Evolutionary conservation across 2,329 filamentous ascomycete genomes (phyloP).

Genomic region (Aschersonia sp.): DNA sequence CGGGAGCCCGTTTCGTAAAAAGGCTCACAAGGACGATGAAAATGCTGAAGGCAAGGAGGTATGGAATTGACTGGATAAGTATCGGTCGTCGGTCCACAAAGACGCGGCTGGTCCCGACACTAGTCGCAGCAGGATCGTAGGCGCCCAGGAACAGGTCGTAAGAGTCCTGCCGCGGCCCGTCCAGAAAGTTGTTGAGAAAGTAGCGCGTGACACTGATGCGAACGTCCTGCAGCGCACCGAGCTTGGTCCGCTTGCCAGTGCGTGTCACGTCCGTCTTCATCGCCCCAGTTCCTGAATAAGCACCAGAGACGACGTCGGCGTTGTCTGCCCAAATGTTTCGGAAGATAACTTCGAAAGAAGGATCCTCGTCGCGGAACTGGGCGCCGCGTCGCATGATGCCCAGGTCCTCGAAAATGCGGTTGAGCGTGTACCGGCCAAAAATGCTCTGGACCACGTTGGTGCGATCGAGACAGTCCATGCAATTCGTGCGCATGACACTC

Average conservation of each 20-base stretch:
- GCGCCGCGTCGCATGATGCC: slow-evolving; percentile 67
- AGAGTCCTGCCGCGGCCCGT: slow-evolving; percentile 87
- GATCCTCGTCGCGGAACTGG: slow-evolving; percentile 61
- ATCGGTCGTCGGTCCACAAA: slow-evolving; percentile 79
- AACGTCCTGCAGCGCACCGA: slow-evolving; percentile 72
- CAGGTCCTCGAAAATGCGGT: slow-evolving; percentile 74
- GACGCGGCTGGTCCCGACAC: slow-evolving; percentile 56
- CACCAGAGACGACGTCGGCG: slow-evolving; percentile 82
- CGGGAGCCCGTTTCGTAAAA: slow-evolving; percentile 57
- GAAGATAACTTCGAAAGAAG: slow-evolving; percentile 78
- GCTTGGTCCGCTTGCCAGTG: slow-evolving; percentile 77
- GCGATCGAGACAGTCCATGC: slow-evolving; percentile 97
- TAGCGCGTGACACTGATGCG: slow-evolving; percentile 84
- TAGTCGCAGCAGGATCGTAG: slow-evolving; percentile 62
- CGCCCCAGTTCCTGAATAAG: slow-evolving; percentile 91
- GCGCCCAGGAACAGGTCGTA: slow-evolving; percentile 88
- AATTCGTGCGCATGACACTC: slow-evolving; percentile 91
- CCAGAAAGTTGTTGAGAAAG: slow-evolving; percentile 83
- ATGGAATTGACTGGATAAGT: slow-evolving; percentile 86
- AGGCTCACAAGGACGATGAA: slow-evolving; percentile 69
- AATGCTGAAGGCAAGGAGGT: slow-evolving; percentile 70
- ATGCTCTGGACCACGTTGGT: slow-evolving; percentile 98
- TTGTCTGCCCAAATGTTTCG: slow-evolving; percentile 98
- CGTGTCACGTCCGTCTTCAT: slow-evolving; percentile 97
- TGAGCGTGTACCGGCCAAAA: slow-evolving; percentile 79